phyloP scores from a whole-genome alignment of 2,329 filamentous ascomycete genomes.

The Colletotrichum viniferum region DNA sequence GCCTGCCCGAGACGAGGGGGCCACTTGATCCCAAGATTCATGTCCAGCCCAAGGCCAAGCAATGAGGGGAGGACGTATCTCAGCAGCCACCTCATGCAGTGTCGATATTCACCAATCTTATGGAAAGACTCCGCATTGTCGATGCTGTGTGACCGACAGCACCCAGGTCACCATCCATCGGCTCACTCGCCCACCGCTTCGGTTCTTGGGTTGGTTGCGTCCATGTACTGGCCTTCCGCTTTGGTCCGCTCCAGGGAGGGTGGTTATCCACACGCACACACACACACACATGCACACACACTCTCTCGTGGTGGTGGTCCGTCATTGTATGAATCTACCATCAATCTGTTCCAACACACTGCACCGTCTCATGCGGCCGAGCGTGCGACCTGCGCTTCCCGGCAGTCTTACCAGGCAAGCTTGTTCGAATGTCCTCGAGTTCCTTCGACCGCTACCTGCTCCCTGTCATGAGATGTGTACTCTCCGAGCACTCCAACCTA shows the following conservation, averaged over 20 bases:
- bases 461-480: background rate
- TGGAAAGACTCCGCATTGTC: background rate
- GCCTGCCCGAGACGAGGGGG: slow-evolving; percentile 5
- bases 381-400: slow-evolving; percentile 13
- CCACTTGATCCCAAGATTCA: background rate
- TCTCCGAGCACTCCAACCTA: background rate
- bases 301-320: background rate
- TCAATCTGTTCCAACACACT: slow-evolving; percentile 2
- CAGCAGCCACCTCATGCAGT: background rate
- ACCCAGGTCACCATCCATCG: background rate
- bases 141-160: background rate
- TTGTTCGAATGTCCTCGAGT: slow-evolving; percentile 9
- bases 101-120: background rate
- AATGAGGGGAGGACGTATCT: background rate
- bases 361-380: slow-evolving; percentile 9
- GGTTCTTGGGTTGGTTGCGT: background rate
- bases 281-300: background rate
- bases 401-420: slow-evolving; percentile 16
- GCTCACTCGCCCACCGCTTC: background rate
- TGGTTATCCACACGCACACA: background rate
- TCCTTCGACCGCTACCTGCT: background rate
- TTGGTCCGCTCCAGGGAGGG: background rate
- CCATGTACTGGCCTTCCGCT: background rate
- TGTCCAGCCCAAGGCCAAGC: background rate
- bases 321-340: background rate